A percentile compares a stretch with the other conserved stretches of the same genome.
These are phyloP conservation scores for Bruguiera parviflora DNA, from an alignment of 345 rosid species.

Conservation along the genomic window DNA sequence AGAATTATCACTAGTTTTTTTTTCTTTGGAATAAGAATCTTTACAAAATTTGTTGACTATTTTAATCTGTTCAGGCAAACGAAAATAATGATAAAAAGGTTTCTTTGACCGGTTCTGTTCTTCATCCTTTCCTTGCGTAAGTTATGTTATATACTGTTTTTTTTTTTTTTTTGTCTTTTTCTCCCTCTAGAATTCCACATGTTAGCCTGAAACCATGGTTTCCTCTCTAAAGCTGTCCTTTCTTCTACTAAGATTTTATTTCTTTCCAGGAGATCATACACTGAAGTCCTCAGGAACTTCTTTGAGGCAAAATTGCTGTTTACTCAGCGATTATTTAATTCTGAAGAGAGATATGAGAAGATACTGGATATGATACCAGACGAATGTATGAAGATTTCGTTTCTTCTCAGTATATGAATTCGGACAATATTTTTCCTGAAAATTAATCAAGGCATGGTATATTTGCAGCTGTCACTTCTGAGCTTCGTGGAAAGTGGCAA, in stretches of 20 bases:
- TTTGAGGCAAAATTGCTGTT: slow-evolving; percentile 71
- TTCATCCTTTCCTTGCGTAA: slow-evolving; percentile 92
- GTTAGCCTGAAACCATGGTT: not conserved
- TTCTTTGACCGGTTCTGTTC: slow-evolving; percentile 57
- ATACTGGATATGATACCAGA: slow-evolving; percentile 83
- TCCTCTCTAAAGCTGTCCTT: not conserved
- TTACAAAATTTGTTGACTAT: slow-evolving; percentile 7
- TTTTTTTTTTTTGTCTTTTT: not conserved
- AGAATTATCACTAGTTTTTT: too few species aligned
- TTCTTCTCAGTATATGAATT: not conserved
- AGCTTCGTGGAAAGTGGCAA: slow-evolving; percentile 83
- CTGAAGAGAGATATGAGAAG: slow-evolving; percentile 80
- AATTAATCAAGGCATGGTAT: not conserved
- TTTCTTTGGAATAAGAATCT: slow-evolving; percentile 5
- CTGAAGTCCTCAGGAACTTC: slow-evolving; percentile 61
- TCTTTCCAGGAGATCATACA: slow-evolving; percentile 72
- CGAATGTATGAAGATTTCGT: slow-evolving; percentile 43
- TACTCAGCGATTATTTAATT: slow-evolving; percentile 58
- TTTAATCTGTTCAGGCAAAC: slow-evolving; percentile 54
- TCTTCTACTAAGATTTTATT: slow-evolving; percentile 15
- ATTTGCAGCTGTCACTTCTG: slow-evolving; percentile 64
- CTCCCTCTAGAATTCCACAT: not conserved
- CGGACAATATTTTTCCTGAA: not conserved
- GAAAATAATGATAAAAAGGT: slow-evolving; percentile 75
- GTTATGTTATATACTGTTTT: slow-evolving; percentile 25